Percentiles rank a stretch among this genome's conserved stretches.
Evolutionary conservation across 192 early-diverging fungal genomes (phyloP).

Genomic region (Dissophora ornata): DNA sequence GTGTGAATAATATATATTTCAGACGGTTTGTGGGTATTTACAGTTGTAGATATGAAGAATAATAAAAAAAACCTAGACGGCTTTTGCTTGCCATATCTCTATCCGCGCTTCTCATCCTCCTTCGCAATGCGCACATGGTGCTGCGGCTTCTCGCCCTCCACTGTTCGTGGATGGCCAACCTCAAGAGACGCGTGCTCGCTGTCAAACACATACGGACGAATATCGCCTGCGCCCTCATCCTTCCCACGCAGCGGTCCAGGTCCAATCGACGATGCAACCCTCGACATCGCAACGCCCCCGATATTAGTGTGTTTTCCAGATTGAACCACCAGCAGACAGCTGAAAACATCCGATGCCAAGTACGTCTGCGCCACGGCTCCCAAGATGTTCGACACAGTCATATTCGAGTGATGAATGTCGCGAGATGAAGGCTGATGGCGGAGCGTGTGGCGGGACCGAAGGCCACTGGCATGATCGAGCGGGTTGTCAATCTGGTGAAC

Average conservation of each 20-base stretch:
- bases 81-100: too few species aligned
- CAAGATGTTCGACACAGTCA: slow-evolving; percentile 34
- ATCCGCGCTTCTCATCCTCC: slow-evolving; percentile 9
- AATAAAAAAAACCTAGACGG: too few species aligned
- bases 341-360: slow-evolving; percentile 18
- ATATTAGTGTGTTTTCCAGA: slow-evolving; percentile 21
- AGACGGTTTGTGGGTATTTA: too few species aligned
- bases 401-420: slow-evolving; percentile 28
- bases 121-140: slow-evolving; percentile 16
- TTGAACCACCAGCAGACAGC: slow-evolving; percentile 38
- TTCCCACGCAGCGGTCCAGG: slow-evolving; percentile 6
- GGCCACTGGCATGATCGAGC: slow-evolving; percentile 5
- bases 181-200: slow-evolving; percentile 7
- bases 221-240: slow-evolving; percentile 7
- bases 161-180: too few species aligned
- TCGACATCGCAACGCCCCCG: background rate
- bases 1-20: too few species aligned
- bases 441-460: slow-evolving; percentile 24
- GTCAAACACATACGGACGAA: slow-evolving; percentile 6
- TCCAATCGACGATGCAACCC: slow-evolving; percentile 12
- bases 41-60: too few species aligned
- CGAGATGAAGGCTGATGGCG: slow-evolving; percentile 35
- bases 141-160: background rate
- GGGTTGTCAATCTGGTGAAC: slow-evolving; percentile 27
- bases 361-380: slow-evolving; percentile 23